phyloP scores from a whole-genome alignment of 2,329 filamentous ascomycete species.

The Epichloe sp. region DNA sequence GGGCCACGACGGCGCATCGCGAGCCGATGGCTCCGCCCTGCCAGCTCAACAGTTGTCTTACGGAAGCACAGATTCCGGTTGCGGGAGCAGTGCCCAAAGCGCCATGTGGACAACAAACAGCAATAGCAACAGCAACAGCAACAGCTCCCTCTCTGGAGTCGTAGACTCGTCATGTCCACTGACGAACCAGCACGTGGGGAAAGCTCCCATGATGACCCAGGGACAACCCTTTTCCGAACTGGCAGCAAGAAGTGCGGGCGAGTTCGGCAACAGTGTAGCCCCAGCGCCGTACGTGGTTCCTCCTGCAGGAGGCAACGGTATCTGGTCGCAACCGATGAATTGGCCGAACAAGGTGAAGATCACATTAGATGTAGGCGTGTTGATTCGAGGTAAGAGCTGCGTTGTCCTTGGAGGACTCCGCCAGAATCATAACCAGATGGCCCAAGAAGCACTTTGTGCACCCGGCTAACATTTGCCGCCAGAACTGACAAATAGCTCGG shows the following conservation, averaged over 20 bases:
- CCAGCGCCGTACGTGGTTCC: constrained; percentile 2
- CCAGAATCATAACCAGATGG: neutral
- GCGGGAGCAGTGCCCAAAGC: neutral
- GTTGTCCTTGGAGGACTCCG: neutral
- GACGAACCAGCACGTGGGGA: neutral
- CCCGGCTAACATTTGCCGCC: neutral
- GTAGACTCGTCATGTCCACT: neutral
- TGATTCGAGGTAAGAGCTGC: constrained; percentile 20
- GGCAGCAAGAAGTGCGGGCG: neutral
- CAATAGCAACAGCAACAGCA: constrained; percentile 3
- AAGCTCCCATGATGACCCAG: neutral
- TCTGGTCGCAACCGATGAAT: constrained; percentile 6
- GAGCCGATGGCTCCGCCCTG: neutral
- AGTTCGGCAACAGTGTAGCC: neutral
- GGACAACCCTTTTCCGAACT: neutral
- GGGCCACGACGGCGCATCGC: neutral
- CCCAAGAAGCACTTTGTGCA: neutral
- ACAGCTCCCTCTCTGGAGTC: neutral
- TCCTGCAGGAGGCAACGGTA: neutral
- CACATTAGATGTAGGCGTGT: constrained; percentile 20
- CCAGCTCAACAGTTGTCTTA: neutral
- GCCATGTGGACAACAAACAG: constrained; percentile 3
- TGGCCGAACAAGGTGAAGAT: constrained; percentile 19
- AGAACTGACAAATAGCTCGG: constrained; percentile 23
- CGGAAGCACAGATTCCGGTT: neutral